Percentiles rank a stretch among this genome's conserved stretches.
Evolutionary conservation across 495 filamentous ascomycete species (phyloP).

Genomic region (Penicillium nucicola): DNA sequence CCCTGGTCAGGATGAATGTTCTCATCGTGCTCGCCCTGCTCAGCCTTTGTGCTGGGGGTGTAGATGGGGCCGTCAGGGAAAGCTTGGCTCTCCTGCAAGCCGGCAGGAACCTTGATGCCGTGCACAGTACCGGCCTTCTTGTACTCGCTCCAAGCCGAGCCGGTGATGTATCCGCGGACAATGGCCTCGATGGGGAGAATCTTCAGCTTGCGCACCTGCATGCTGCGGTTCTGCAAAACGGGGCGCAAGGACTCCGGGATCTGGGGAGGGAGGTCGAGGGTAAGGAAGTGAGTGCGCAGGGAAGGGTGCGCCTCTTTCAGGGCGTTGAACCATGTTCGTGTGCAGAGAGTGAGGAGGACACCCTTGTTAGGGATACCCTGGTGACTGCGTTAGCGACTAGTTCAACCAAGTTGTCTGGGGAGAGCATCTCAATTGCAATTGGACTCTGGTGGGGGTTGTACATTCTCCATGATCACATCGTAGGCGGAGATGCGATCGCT

Average conservation of each 20-base stretch:
- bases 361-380: slow-evolving; percentile 85
- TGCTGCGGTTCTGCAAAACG: slow-evolving; percentile 64
- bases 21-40: slow-evolving; percentile 78
- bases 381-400: background rate
- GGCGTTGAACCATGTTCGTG: slow-evolving; percentile 79
- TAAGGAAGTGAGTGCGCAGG: slow-evolving; percentile 74
- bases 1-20: slow-evolving; percentile 78
- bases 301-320: slow-evolving; percentile 62
- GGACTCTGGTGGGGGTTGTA: slow-evolving; percentile 24
- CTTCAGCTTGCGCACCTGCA: slow-evolving; percentile 76
- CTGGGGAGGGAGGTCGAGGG: slow-evolving; percentile 58
- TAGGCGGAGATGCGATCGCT: slow-evolving; percentile 93
- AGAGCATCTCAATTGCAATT: background rate
- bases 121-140: slow-evolving; percentile 74
- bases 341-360: slow-evolving; percentile 76
- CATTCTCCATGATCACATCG: slow-evolving; percentile 89
- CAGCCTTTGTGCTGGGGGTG: slow-evolving; percentile 90
- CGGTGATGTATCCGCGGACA: slow-evolving; percentile 92
- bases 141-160: slow-evolving; percentile 86
- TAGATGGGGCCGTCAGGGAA: slow-evolving; percentile 74
- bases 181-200: slow-evolving; percentile 89
- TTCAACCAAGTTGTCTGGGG: background rate
- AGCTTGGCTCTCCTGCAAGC: slow-evolving; percentile 67
- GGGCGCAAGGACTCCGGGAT: slow-evolving; percentile 46
- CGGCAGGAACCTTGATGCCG: slow-evolving; percentile 63